Conservation (phyloP, 176 grass and related monocot genomes). For the Oryza longistaminata region DNA sequence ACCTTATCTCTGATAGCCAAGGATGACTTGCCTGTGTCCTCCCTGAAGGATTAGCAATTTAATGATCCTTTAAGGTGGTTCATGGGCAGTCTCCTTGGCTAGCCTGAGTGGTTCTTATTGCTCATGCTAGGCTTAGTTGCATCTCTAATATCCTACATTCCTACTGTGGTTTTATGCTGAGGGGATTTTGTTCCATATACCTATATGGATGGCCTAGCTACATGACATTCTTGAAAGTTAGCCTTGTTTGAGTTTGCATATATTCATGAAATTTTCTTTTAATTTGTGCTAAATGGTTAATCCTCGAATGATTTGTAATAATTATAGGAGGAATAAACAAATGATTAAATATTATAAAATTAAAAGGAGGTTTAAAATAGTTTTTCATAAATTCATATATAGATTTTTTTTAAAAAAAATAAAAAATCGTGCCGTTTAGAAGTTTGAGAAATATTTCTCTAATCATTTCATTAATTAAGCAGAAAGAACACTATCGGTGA, state of each 20-base stretch:
- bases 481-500: no score
- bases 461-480: no score
- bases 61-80: constrained; percentile 3
- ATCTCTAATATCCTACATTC: neutral
- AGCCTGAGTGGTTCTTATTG: constrained; percentile 31
- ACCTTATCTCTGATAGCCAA: constrained; percentile 40
- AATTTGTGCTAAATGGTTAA: no score
- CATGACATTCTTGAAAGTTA: neutral
- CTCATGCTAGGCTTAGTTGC: constrained; percentile 25
- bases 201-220: neutral
- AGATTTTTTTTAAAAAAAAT: no score
- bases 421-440: no score
- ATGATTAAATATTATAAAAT: no score
- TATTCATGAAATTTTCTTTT: neutral
- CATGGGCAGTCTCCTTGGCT: constrained; percentile 55
- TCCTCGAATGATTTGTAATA: no score
- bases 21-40: constrained; percentile 34
- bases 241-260: neutral
- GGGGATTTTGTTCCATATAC: neutral
- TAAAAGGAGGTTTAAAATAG: no score
- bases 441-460: no score
- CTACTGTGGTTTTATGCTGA: neutral
- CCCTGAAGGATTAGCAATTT: neutral
- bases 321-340: no score
- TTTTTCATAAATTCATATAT: no score